Base-by-base conservation (phyloP, 2,329 filamentous ascomycete genomes). In the Juglanconis juglandina region DNA sequence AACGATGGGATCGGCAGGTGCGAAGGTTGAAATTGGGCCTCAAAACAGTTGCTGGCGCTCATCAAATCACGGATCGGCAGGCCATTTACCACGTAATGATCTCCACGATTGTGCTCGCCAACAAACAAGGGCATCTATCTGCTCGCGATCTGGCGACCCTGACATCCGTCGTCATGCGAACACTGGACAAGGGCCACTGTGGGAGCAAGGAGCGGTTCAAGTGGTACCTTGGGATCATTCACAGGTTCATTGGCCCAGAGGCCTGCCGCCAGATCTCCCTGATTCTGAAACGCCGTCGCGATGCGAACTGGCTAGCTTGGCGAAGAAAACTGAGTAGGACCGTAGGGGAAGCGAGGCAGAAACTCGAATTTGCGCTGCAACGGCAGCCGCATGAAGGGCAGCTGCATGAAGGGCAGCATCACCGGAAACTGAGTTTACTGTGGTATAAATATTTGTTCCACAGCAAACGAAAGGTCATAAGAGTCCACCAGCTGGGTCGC, bases 191-290 rank as follows among this genome's bases (percentile, higher is more conserved):
- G n/a, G 71, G 70, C 42, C 57, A 63, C 34, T 69, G 68, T 24
- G 77, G 76, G 4, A 70, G 72, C 42, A 71, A 68, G 35, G 63
- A 63, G 32, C 73, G 75, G 17, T 61, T 78, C 47, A 64, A 65
- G 49, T 77, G 74, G 74, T 69, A 73, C 55, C 49, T 78, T 32
- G 59, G 61, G 24, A 50, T 76, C 17, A 59, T 78, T 13, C 47
- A 68, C 49, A 64, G 64, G 17, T 65, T 71, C 14, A 64, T 70
- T 50, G 68, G 70, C 13, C 44, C 60, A 1, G 62, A 66, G 8
- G 56, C 65, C 14, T 68, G 68, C 1, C 34, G 53, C 32, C 52
- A 62, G 13, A 67, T 66, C 33, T 67, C 60, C 6, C 59, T 53
- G 64, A 70, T 62, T 8, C 54, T 68, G 54, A 64, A 44, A 53